Evolutionary conservation across 1,139 yeast species (phyloP), one percentile per base, ranked within the genome.

Genomic region (Yamadazyma sp.): DNA sequence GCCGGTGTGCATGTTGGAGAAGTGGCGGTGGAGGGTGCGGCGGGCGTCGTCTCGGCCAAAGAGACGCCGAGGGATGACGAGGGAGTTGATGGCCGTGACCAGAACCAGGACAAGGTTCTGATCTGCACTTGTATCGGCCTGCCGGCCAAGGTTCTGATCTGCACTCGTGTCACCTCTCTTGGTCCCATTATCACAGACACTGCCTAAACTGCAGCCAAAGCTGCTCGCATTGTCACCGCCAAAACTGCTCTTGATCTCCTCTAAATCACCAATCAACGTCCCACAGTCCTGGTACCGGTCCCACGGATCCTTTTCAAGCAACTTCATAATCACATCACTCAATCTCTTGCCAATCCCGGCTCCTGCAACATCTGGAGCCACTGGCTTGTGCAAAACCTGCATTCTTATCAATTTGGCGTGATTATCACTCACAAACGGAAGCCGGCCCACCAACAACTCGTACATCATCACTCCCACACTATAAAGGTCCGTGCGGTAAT

Each of bases 381-480:
- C 56, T 1, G 78, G 77, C 16, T 60, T 62, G 37, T 73, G 66
- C 16, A 62, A 51, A 10, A 73, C 58, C 40, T 73, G 76, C 67
- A 71, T 64, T 35, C 67, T 54, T 1, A 70, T 60, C 18, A 76
- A 46, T 17, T 67, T 67, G 6, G 64, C 54, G 0, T 76, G 67
- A 41, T 69, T 75, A 4, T 63, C 60, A 6, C 72, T 62, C 21
- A 61, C 59, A 44, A 75, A 75, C 0, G 80, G 81, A 4, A 73
- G 52, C 15, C 59, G 54, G 0, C 80, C 79, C 7, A 73, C 62
- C 10, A 76, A 43, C 17, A 75, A 49, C 43, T 76, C 80, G 46
- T 78, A 76, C 29, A 77, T 45, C 3, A 77, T 67, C 18, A 76
- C 64, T 18, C 83, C 82, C 11, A 75, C 45, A 24, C 77, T 64